Conservation (phyloP, 2,329 filamentous ascomycete genomes). For the Plectosphaerella cucumerina region DNA sequence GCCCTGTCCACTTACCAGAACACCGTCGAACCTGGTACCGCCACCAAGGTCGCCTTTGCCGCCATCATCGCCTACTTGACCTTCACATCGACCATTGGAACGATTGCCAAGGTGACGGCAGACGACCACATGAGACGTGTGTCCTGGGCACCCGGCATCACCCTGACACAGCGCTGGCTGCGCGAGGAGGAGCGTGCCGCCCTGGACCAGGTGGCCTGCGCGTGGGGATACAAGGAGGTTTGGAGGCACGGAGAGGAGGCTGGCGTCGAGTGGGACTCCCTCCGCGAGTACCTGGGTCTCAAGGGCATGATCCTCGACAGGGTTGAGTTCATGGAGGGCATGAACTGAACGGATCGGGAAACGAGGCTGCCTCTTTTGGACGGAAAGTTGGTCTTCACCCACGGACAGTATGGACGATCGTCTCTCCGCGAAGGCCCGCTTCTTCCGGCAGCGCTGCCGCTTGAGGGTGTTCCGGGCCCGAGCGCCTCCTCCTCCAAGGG, state of each 20-base stretch:
- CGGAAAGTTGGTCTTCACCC: neutral
- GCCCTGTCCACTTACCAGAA: conserved; percentile 64
- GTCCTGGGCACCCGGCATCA: conserved; percentile 81
- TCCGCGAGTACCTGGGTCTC: conserved; percentile 78
- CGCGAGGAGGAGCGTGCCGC: conserved; percentile 87
- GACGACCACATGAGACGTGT: conserved; percentile 96
- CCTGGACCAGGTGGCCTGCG: conserved; percentile 77
- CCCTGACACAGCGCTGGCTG: conserved; percentile 77
- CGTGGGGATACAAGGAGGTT: conserved; percentile 86
- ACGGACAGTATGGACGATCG: neutral
- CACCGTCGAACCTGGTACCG: conserved; percentile 71
- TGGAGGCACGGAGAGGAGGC: conserved; percentile 84
- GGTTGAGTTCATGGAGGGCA: conserved; percentile 87
- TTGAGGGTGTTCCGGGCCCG: neutral
- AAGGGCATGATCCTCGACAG: conserved; percentile 89
- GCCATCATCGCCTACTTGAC: conserved; percentile 80
- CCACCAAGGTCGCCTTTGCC: conserved; percentile 73
- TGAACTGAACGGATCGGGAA: conserved; percentile 39
- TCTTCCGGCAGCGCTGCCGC: neutral
- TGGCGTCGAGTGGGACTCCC: conserved; percentile 80
- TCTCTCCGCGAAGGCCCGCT: neutral
- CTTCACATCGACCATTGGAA: conserved; percentile 75
- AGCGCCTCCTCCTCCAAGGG: neutral
- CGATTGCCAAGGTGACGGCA: conserved; percentile 78
- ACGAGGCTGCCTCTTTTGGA: neutral